Conservation (phyloP, 2,329 filamentous ascomycete genomes). For the Colletotrichum limetticola region DNA sequence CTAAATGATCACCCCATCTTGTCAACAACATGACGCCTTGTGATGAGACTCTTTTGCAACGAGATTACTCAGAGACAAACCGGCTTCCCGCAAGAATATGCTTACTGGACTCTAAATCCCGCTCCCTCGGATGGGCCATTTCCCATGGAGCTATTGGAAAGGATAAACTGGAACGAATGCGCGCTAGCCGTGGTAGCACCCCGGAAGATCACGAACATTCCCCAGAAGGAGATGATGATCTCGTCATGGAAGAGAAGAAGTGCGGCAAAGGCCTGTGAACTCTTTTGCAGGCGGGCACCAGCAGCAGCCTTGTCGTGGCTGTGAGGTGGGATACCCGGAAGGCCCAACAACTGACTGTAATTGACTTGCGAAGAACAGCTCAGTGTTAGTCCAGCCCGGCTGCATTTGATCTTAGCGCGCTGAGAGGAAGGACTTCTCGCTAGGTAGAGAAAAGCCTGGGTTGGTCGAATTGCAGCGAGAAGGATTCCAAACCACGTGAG, state of each 20-base stretch:
- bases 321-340: not conserved
- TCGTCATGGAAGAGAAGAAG: not conserved
- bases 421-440: not conserved
- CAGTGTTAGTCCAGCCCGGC: not conserved
- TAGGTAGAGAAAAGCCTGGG: not conserved
- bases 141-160: slow-evolving; percentile 8
- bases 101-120: not conserved
- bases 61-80: slow-evolving; percentile 5
- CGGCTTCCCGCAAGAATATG: not conserved
- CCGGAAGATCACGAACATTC: not conserved
- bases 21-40: slow-evolving; percentile 2
- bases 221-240: not conserved
- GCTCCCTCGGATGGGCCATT: not conserved
- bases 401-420: not conserved
- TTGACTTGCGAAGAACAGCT: not conserved
- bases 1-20: not conserved
- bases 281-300: no score
- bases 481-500: not conserved
- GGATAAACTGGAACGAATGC: not conserved
- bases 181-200: not conserved
- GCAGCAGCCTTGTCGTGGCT: not conserved
- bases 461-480: not conserved
- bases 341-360: not conserved
- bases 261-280: not conserved
- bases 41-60: not conserved